Percentiles rank a stretch among this genome's conserved stretches.
These are phyloP conservation scores for Mycothermus thermophilus DNA, from an alignment of 495 filamentous ascomycete species.

Conservation along the genomic window DNA sequence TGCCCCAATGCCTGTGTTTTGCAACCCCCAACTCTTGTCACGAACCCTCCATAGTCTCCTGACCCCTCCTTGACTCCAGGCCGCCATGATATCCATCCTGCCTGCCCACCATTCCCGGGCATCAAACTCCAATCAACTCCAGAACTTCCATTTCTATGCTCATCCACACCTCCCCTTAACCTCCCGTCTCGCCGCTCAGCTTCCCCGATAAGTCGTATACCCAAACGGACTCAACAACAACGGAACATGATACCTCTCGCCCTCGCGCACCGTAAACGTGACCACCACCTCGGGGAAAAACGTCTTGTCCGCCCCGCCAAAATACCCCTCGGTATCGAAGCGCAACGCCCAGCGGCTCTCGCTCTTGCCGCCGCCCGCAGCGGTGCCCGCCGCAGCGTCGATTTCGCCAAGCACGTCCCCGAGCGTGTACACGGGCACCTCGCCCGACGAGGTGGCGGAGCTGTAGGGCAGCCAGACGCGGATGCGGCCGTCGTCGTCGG, in stretches of 20 bases:
- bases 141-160: not conserved
- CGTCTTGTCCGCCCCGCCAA: conserved; percentile 54
- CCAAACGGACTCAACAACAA: conserved; percentile 78
- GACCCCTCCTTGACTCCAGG: too few relatives aligned
- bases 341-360: conserved; percentile 49
- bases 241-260: conserved; percentile 83
- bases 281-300: conserved; percentile 92
- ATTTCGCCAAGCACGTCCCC: conserved; percentile 32
- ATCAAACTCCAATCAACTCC: not conserved
- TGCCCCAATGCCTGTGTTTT: too few relatives aligned
- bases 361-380: conserved; percentile 1
- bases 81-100: not conserved
- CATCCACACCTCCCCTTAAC: too few relatives aligned
- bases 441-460: conserved; percentile 29
- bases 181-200: conserved; percentile 17
- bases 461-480: conserved; percentile 53
- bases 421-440: conserved; percentile 38
- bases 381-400: conserved; percentile 8
- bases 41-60: too few relatives aligned
- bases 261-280: conserved; percentile 59
- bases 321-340: conserved; percentile 70
- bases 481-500: conserved; percentile 79
- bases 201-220: conserved; percentile 87
- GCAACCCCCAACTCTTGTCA: too few relatives aligned
- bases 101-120: not conserved